Evolutionary conservation across 352 stramenopile genomes (phyloP), one percentile per base, ranked within the genome.

Genomic region (Phytophthora cryptogea): DNA sequence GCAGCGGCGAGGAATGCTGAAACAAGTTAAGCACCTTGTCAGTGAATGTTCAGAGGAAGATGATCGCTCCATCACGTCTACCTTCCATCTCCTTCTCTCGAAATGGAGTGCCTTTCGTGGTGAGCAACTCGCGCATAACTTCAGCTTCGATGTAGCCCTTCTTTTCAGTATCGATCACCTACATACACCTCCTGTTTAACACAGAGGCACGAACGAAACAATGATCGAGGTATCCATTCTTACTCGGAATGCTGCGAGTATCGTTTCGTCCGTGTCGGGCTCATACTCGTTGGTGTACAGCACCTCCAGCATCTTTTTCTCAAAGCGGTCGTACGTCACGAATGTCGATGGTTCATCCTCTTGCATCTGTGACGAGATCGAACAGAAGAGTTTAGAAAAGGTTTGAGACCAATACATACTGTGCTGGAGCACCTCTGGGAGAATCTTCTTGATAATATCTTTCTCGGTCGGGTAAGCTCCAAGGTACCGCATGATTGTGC

Each of bases 271-370:
- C 47, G 83, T 78, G 47, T 97, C 90, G 0, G 89, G 86, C 45
- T 95, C 83, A 68, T 94, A 97, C 54, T 94, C 79, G 59, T 92
- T 92, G 14, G 76, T 90, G 48, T 88, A 87, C 51, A 97, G 60
- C 48, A 97, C 87, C 40, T 97, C 87, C 39, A 97, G 86, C 90
- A 97, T 96, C 63, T 96, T 96, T 57, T 92, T 93, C 72, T 97
- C 89, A 47, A 97, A 97, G 41, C 81, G 86, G n/a, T 92, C 78
- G 58, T 94, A 97, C 35, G 84, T 80, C 20, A 97, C 89, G 52
- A 92, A 95, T 4, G 88, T 92, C 26, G 89, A 92, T 16, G 87
- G 86, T 55, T 97, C 88, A 43, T 97, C 90, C 45, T 94, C 86
- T 80, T 96, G 85, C 78, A 92, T 92, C 79, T 92, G 49, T 28